Percentiles rank a stretch among this genome's conserved stretches.
Conservation (phyloP, 352 stramenopile genomes). For the Phytophthora agathidicida region DNA sequence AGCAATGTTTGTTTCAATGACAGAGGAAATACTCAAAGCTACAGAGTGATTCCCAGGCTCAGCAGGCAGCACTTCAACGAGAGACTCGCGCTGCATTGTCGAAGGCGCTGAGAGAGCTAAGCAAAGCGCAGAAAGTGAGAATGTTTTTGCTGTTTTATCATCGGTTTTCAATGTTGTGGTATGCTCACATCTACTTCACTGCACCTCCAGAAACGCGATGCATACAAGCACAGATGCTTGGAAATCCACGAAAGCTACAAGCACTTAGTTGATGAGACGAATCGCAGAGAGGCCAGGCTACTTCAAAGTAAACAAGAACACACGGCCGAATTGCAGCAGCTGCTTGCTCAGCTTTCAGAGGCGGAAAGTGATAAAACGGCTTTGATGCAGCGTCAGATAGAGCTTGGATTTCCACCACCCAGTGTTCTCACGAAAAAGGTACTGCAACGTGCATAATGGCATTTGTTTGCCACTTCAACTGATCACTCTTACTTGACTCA, state of each 20-base stretch:
- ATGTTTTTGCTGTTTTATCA: neutral
- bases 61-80: slow-evolving; percentile 50
- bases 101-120: slow-evolving; percentile 68
- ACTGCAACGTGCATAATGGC: neutral
- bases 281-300: slow-evolving; percentile 46
- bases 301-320: slow-evolving; percentile 68
- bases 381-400: slow-evolving; percentile 61
- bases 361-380: slow-evolving; percentile 72
- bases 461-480: no score
- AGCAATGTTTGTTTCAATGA: neutral
- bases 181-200: neutral
- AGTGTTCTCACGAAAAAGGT: slow-evolving; percentile 26
- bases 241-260: slow-evolving; percentile 83
- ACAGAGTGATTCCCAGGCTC: slow-evolving; percentile 42
- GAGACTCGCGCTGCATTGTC: slow-evolving; percentile 59
- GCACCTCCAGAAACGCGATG: slow-evolving; percentile 65
- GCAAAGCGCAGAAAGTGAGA: slow-evolving; percentile 66
- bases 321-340: slow-evolving; percentile 57
- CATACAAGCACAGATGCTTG: slow-evolving; percentile 84
- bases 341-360: slow-evolving; percentile 71
- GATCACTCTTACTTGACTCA: no score
- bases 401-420: slow-evolving; percentile 35
- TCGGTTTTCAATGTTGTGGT: no score
- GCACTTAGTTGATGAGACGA: slow-evolving; percentile 46
- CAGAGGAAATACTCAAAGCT: slow-evolving; percentile 55